Conservation (phyloP, 108 stramenopile species). For the Cylindrotheca fusiformis region DNA sequence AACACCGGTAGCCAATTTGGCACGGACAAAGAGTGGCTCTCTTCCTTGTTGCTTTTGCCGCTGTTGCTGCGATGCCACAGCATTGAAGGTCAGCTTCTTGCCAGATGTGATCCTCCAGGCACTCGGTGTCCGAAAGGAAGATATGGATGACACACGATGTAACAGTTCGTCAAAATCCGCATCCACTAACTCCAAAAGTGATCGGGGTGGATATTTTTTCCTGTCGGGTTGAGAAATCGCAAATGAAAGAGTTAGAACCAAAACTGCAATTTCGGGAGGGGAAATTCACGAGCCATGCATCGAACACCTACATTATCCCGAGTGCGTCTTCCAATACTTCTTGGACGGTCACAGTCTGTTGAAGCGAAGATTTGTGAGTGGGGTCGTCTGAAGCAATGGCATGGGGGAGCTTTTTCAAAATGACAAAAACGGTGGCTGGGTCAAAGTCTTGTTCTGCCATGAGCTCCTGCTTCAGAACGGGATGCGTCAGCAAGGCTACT, state of each 20-base stretch:
- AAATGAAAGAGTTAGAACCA: too few species aligned
- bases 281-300: too few species aligned
- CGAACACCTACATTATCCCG: constrained; percentile 32
- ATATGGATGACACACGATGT: constrained; percentile 19
- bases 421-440: constrained; percentile 19
- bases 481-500: constrained; percentile 59
- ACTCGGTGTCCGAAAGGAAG: constrained; percentile 29
- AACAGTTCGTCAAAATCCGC: constrained; percentile 1
- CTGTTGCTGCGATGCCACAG: not conserved
- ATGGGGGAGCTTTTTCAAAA: constrained; percentile 24
- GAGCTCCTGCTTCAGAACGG: constrained; percentile 15
- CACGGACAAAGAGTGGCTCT: constrained; percentile 15
- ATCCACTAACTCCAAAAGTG: constrained; percentile 27
- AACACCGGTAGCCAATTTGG: constrained; percentile 34
- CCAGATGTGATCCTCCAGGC: constrained; percentile 38
- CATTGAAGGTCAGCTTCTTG: not conserved
- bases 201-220: constrained; percentile 38
- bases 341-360: constrained; percentile 18
- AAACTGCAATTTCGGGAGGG: too few species aligned
- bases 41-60: not conserved
- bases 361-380: not conserved
- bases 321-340: constrained; percentile 39
- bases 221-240: constrained; percentile 1
- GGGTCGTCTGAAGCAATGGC: constrained; percentile 4
- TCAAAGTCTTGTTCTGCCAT: constrained; percentile 25